Conservation (phyloP, 352 stramenopile species). For the Globisporangium polare region DNA sequence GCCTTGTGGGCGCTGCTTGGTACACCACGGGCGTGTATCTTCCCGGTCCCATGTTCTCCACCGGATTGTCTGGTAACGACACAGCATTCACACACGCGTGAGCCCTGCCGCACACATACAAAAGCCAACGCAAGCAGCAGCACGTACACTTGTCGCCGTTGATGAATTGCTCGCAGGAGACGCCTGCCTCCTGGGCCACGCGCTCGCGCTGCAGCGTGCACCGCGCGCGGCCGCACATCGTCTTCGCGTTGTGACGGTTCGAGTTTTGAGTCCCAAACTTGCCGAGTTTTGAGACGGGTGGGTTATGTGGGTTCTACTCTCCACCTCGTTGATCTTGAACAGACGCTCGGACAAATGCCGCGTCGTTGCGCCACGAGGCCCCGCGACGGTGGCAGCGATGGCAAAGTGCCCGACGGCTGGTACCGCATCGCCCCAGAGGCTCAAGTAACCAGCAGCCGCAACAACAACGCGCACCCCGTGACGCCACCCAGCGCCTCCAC, state of each 20-base stretch:
- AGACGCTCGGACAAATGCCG: not conserved
- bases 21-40: conserved; percentile 62
- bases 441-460: conserved; percentile 7
- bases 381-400: not conserved
- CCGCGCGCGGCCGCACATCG: conserved; percentile 65
- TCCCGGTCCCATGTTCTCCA: conserved; percentile 78
- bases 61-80: conserved; percentile 43
- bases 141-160: conserved; percentile 63
- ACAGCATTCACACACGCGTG: not conserved
- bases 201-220: conserved; percentile 58
- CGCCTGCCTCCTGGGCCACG: conserved; percentile 41
- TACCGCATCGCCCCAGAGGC: conserved; percentile 23
- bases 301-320: no score
- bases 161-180: conserved; percentile 43
- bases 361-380: not conserved
- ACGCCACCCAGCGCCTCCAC: not conserved
- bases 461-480: conserved; percentile 12
- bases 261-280: no score
- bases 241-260: not conserved
- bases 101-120: not conserved
- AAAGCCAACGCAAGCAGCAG: not conserved
- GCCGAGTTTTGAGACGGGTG: no score
- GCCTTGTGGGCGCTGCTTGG: not conserved
- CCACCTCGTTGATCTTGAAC: no score
- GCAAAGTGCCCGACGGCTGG: conserved; percentile 25